Evolutionary conservation across 768 basidiomycete genomes (phyloP), one percentile per base, ranked within the genome.

Genomic region (Amanita muscaria): DNA sequence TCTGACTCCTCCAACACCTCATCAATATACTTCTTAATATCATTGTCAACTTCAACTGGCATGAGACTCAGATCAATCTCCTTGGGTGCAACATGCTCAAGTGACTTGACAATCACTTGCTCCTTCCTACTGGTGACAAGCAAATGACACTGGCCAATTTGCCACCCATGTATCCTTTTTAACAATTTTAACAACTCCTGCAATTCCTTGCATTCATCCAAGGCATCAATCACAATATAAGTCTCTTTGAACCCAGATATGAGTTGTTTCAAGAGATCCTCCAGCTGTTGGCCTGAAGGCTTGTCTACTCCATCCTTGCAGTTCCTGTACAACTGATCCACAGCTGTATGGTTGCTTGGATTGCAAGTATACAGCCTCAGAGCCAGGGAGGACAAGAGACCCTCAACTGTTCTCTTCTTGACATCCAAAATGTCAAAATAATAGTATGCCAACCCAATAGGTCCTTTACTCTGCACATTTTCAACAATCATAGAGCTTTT

Each of bases 171-270:
- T 1, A 42, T 10, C 11, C 16, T 42, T 21, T 31, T 18, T 3
- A 42, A 18, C 7, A 21, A 18, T 5, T 18, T n/a, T 6, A 42
- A 15, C 16, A 31, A 7, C 11, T 30, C 18, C 14, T 42, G 27
- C 16, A 10, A 5, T 3, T 31, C 11, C 18, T 16, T 18, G 7
- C 40, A 30, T 16, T 42, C 40, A 42, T 42, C 40, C 25, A 42
- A n/a, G 6, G 30, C 40, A 42, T 42, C 29, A 29, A 42, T 31
- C 8, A 42, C n/a, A 22, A 42, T 42, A 18, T 42, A 42, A 16
- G 40, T 31, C 6, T 16, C n/a, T 19, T 31, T 10, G 21, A 29
- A 30, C 10, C 19, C 18, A 18, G 15, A 30, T 31, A 42, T 29
- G 5, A 42, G 30, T 10, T 31, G n/a, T 4, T 21, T 29, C 27